phyloP scores from a whole-genome alignment of 495 filamentous ascomycete species.

The Penicillium dipodomyicola region DNA sequence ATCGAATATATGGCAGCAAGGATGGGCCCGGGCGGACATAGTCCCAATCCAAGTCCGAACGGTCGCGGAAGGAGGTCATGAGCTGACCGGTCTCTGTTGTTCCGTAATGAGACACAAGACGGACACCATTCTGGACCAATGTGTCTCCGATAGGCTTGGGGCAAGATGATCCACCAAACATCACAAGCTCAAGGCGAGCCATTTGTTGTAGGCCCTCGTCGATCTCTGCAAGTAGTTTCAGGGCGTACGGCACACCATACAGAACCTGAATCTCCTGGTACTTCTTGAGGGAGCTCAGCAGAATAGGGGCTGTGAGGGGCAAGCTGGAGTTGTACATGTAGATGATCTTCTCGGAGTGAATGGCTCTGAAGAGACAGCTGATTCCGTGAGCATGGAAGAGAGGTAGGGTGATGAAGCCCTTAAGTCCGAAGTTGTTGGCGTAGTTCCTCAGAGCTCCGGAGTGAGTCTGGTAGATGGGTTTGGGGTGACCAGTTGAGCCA shows the following conservation, averaged over 20 bases:
- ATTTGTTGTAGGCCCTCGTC: slow-evolving; percentile 39
- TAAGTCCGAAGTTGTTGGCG: slow-evolving; percentile 36
- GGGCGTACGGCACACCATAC: slow-evolving; percentile 46
- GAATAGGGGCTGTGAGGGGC: slow-evolving; percentile 39
- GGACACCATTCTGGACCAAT: slow-evolving; percentile 50
- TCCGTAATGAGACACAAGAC: slow-evolving; percentile 48
- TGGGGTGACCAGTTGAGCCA: slow-evolving; percentile 41
- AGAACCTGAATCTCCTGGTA: slow-evolving; percentile 40
- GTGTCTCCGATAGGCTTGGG: slow-evolving; percentile 51
- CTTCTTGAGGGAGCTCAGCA: slow-evolving; percentile 39
- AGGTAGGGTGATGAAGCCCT: slow-evolving; percentile 51
- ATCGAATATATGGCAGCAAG: slow-evolving; percentile 37
- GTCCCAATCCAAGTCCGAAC: slow-evolving; percentile 57
- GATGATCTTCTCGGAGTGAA: slow-evolving; percentile 39
- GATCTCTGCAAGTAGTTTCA: slow-evolving; percentile 48
- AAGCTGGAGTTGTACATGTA: slow-evolving; percentile 46
- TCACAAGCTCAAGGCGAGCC: slow-evolving; percentile 41
- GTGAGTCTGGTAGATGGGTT: slow-evolving; percentile 45
- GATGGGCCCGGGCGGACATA: slow-evolving; percentile 49
- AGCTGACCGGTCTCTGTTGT: slow-evolving; percentile 53
- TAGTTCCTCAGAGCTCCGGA: slow-evolving; percentile 40
- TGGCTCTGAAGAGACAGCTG: slow-evolving; percentile 46
- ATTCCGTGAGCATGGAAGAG: slow-evolving; percentile 54
- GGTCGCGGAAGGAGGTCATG: slow-evolving; percentile 47
- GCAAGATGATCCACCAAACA: slow-evolving; percentile 48